These are phyloP conservation scores for Blastocystis sp. DNA, from an alignment of 352 stramenopile genomes.

Conservation along the genomic window DNA sequence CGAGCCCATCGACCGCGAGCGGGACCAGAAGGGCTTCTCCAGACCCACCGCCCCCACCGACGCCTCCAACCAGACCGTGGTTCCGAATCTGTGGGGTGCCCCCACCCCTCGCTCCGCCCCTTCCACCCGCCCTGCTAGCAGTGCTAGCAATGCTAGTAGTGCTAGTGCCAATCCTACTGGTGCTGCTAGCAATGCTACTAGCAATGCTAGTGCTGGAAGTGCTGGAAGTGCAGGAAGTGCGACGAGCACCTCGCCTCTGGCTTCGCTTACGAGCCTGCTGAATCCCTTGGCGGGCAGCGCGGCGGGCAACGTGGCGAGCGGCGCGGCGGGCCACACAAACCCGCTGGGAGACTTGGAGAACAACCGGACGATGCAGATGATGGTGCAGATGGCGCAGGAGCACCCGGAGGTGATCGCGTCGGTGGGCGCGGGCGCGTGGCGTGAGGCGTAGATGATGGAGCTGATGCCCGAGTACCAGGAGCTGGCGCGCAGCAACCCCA, in stretches of 20 bases:
- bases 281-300: background rate
- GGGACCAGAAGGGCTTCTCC: background rate
- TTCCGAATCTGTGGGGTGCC: conserved; percentile 42
- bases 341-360: background rate
- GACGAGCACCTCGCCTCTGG: background rate
- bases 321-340: no score
- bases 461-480: conserved; percentile 5
- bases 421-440: background rate
- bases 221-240: background rate
- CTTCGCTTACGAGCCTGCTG: background rate
- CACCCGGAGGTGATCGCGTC: conserved; percentile 38
- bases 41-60: background rate
- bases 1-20: conserved; percentile 37
- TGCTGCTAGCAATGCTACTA: background rate
- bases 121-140: background rate
- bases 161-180: background rate
- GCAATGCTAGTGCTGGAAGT: background rate
- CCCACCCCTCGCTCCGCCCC: background rate
- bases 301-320: background rate
- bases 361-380: background rate
- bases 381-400: background rate
- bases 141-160: no score
- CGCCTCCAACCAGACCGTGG: background rate
- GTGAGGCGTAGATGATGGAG: conserved; percentile 36
- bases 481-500: conserved; percentile 22